These are phyloP conservation scores for Cladobotryum mycophilum DNA, from an alignment of 2,329 filamentous ascomycete species.

Conservation along the genomic window DNA sequence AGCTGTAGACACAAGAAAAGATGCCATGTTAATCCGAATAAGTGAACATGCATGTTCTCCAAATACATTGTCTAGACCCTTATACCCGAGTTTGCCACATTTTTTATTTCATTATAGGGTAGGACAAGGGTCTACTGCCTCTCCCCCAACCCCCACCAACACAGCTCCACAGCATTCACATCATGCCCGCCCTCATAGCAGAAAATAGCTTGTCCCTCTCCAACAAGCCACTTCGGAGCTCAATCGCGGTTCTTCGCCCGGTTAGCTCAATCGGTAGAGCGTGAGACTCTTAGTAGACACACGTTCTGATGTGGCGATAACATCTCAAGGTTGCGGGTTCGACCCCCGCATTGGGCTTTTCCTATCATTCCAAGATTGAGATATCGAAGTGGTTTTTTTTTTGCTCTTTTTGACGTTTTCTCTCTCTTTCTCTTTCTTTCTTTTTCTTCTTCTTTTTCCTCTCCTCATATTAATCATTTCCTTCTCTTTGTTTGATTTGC, in stretches of 20 bases:
- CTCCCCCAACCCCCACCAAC: no score
- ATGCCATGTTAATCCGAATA: no score
- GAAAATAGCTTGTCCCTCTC: not conserved
- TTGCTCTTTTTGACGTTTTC: slow-evolving; percentile 1
- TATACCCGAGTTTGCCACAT: no score
- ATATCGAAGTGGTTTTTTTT: slow-evolving; percentile 6
- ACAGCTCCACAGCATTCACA: no score
- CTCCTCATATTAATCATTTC: not conserved
- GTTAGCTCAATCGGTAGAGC: slow-evolving; percentile 52
- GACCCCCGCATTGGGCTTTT: slow-evolving; percentile 39
- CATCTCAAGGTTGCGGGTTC: slow-evolving; percentile 50
- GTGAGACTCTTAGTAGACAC: slow-evolving; percentile 55
- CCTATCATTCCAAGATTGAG: slow-evolving; percentile 23
- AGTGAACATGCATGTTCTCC: no score
- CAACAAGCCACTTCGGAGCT: not conserved
- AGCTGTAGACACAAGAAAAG: no score
- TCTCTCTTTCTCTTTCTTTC: not conserved
- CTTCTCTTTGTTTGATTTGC: no score
- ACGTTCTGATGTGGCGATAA: slow-evolving; percentile 9
- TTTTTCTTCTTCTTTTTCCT: not conserved
- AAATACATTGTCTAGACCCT: no score
- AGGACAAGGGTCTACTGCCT: no score
- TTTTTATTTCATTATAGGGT: no score
- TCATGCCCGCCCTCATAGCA: no score
- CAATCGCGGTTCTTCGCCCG: slow-evolving; percentile 18